Percentiles rank a stretch among this genome's conserved stretches.
phyloP scores from a whole-genome alignment of 441 rosid genomes.

The Populus tomentosa region DNA sequence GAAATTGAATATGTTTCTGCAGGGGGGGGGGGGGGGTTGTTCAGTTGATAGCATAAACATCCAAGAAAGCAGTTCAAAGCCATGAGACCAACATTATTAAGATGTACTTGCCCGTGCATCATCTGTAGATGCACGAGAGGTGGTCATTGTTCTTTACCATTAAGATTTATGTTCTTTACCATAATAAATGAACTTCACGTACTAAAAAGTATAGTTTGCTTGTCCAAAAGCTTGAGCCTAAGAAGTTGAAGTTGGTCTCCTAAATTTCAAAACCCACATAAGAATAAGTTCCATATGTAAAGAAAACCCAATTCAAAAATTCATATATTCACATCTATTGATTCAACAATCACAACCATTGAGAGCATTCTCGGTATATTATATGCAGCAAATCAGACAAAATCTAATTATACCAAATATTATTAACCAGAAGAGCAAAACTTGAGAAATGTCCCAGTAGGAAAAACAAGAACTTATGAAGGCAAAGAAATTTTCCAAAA shows the following conservation, averaged over 20 bases:
- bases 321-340: neutral
- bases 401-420: neutral
- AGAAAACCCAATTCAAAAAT: neutral
- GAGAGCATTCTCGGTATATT: neutral
- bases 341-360: neutral
- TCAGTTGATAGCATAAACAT: neutral
- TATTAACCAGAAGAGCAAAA: neutral
- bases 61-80: neutral
- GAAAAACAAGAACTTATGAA: neutral
- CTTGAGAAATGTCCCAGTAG: neutral
- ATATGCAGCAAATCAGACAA: neutral
- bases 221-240: no score
- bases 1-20: constrained; percentile 69
- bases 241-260: no score
- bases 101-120: neutral
- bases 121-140: neutral
- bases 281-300: neutral
- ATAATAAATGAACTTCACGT: neutral
- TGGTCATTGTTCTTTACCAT: no score
- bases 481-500: neutral
- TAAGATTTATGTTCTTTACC: neutral
- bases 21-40: constrained; percentile 13
- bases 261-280: neutral
- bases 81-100: neutral
- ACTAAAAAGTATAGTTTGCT: no score